A percentile compares a stretch with the other conserved stretches of the same genome.
Evolutionary conservation across 2,329 filamentous ascomycete genomes (phyloP).

Genomic region (Stenocarpella maydis): DNA sequence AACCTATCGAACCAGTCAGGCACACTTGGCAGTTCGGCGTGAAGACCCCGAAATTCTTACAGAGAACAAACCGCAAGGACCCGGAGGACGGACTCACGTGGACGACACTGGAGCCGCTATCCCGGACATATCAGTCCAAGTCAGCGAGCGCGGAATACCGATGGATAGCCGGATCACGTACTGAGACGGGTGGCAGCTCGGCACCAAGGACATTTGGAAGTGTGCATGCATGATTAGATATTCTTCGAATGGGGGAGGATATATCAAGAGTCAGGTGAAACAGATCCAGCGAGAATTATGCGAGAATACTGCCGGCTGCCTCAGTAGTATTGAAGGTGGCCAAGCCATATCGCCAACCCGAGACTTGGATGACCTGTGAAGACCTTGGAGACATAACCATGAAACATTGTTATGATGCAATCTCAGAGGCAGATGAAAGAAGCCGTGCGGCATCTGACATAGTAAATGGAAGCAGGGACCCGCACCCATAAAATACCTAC

Average conservation of each 20-base stretch:
- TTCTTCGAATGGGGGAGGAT: background rate
- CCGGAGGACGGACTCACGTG: background rate
- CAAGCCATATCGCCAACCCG: background rate
- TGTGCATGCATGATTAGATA: background rate
- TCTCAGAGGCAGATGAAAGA: no score
- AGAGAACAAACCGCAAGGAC: background rate
- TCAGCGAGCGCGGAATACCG: background rate
- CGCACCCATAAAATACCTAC: no score
- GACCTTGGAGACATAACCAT: background rate
- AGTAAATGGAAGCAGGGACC: no score
- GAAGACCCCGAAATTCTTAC: slow-evolving; percentile 14
- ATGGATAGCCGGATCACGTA: background rate
- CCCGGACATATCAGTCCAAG: slow-evolving; percentile 8
- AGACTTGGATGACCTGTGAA: background rate
- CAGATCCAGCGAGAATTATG: background rate
- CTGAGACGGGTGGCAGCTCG: background rate
- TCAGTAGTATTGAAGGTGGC: background rate
- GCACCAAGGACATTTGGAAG: background rate
- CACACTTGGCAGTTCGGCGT: slow-evolving; percentile 9
- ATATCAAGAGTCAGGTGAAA: background rate
- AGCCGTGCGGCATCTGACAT: background rate
- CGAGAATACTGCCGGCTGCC: background rate
- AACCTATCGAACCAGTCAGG: slow-evolving; percentile 1
- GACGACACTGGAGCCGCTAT: slow-evolving; percentile 10
- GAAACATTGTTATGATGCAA: no score